Percentiles rank a stretch among this genome's conserved stretches.
Conservation (phyloP, 192 early-diverging fungal genomes). For the Backusella circina region DNA sequence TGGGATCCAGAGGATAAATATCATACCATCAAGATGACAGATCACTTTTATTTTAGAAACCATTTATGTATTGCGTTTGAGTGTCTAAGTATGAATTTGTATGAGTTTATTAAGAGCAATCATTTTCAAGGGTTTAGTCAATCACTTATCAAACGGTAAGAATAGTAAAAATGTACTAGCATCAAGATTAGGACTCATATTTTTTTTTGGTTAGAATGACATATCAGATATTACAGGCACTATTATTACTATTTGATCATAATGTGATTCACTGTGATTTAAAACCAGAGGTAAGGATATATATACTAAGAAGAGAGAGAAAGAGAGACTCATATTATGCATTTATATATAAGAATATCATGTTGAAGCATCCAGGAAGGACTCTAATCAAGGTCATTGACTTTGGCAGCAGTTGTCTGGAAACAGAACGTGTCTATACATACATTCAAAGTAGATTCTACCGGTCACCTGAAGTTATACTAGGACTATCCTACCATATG, state of each 20-base stretch:
- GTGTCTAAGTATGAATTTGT: slow-evolving; percentile 86
- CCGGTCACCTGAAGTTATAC: slow-evolving; percentile 92
- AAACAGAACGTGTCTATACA: slow-evolving; percentile 85
- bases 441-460: slow-evolving; percentile 96
- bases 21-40: slow-evolving; percentile 80
- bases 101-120: slow-evolving; percentile 93
- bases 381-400: slow-evolving; percentile 93
- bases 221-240: slow-evolving; percentile 75
- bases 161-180: not conserved
- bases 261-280: slow-evolving; percentile 91
- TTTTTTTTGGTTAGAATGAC: slow-evolving; percentile 58
- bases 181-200: not conserved
- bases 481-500: slow-evolving; percentile 79
- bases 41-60: slow-evolving; percentile 87
- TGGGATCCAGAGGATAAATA: slow-evolving; percentile 75
- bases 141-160: slow-evolving; percentile 57
- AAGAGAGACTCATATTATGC: not conserved
- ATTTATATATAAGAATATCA: slow-evolving; percentile 56
- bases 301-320: slow-evolving; percentile 28
- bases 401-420: slow-evolving; percentile 89
- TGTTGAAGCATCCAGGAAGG: slow-evolving; percentile 63
- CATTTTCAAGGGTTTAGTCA: slow-evolving; percentile 81
- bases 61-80: slow-evolving; percentile 94
- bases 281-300: slow-evolving; percentile 80
- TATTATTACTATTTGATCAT: slow-evolving; percentile 65